A percentile compares a stretch with the other conserved stretches of the same genome.
Conservation (phyloP, 345 rosid genomes). For the Erucastrum elatum region DNA sequence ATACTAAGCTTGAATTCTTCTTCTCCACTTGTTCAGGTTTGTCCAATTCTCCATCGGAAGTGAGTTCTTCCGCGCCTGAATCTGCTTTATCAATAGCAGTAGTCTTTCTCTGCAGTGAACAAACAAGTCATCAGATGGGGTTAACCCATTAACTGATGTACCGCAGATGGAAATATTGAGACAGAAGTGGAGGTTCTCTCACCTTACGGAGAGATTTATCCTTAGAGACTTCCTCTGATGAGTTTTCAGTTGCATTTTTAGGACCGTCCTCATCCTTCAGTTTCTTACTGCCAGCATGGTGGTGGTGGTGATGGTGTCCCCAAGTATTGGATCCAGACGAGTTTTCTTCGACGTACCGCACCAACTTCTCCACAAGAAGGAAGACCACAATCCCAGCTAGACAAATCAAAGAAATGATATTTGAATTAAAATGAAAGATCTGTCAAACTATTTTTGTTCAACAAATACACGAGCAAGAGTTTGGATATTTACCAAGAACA, state of each 20-base stretch:
- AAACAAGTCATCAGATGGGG: background rate
- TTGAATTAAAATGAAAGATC: conserved; percentile 26
- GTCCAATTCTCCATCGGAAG: conserved; percentile 30
- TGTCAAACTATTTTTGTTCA: background rate
- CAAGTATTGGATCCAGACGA: conserved; percentile 55
- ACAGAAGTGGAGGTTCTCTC: conserved; percentile 29
- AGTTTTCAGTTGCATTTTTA: conserved; percentile 40
- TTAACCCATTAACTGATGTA: background rate
- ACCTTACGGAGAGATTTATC: conserved; percentile 78
- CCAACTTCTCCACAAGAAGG: conserved; percentile 91
- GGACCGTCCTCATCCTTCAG: conserved; percentile 52
- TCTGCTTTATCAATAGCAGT: conserved; percentile 44
- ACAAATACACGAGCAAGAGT: background rate
- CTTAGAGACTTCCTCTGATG: conserved; percentile 41
- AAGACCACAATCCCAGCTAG: conserved; percentile 96
- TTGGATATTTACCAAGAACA: conserved; percentile 60
- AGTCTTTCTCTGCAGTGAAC: conserved; percentile 62
- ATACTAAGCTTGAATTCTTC: conserved; percentile 71
- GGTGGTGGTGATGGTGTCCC: conserved; percentile 79
- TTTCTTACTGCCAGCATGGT: conserved; percentile 52
- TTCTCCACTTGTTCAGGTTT: conserved; percentile 46
- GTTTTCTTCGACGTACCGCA: conserved; percentile 81
- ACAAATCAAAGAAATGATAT: conserved; percentile 38
- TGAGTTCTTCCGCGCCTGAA: conserved; percentile 35
- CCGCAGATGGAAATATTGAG: background rate